Base-by-base conservation (phyloP, 768 basidiomycete genomes). In the Boletus sp. region DNA sequence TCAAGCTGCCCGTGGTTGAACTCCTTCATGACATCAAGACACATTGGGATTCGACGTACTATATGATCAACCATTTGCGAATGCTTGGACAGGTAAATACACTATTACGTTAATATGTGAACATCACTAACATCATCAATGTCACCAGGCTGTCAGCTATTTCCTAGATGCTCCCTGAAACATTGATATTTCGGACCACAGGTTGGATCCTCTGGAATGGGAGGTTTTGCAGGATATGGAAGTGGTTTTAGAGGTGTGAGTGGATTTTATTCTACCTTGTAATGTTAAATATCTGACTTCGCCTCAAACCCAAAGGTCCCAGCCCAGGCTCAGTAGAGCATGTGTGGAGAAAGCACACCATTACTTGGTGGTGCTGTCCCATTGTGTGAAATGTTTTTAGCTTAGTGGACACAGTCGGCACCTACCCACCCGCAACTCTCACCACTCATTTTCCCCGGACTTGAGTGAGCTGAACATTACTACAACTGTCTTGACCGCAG, bases 1-100 rank as follows among this genome's bases (percentile, higher is more conserved):
- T 47, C 29, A 20, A 7, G 2, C 52, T 58, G n/a, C 51, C 59
- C 1, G 14, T 50, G 5, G 41, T 46, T 7, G 3, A 58, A 32
- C 58, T 59, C 2, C 48, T 60, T 1, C 64, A 69, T 2, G 72
- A 80, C n/a, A n/a, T n/a, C n/a, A n/a, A n/a, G n/a, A n/a, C n/a
- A n/a, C n/a, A n/a, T n/a, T n/a, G n/a, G n/a, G n/a, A n/a, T n/a
- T n/a, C n/a, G n/a, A n/a, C n/a, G n/a, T n/a, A 62, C 44, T 69
- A 75, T 52, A 76, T 78, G 74, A 58, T 78, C 1, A 44, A 61
- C 48, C 17, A 17, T 24, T 52, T 60, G 5, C 4, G 47, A 7
- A 30, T 33, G 4, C 47, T 58, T 28, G 7, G 3, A 7, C 51
- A 44, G 37, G 59, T 58, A 54, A 47, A 51, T 24, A n/a, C n/a